Evolutionary conservation across 768 basidiomycete genomes (phyloP), one percentile per base, ranked within the genome.

Genomic region (Boletus tylopilopsis): DNA sequence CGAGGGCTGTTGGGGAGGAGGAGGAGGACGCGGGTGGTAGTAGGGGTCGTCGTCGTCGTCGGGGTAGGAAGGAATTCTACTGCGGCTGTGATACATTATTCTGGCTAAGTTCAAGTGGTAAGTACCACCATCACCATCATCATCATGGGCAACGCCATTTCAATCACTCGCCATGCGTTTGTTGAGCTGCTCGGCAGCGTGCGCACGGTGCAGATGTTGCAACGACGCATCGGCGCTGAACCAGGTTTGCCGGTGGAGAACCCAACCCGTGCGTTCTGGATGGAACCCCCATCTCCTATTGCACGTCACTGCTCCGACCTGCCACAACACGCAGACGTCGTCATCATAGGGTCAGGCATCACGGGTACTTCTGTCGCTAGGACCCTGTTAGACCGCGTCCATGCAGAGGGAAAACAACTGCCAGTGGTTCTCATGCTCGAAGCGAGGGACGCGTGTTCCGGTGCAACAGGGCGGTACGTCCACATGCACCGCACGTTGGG

Each of bases 261-360:
- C 45, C 77, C 85, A 1, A 78, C 76, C 0, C 62, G 66, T 10
- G 73, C 87, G 1, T 87, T 84, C 62, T 90, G 87, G 87, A 77
- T 76, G 35, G 57, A 70, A 10, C 83, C 84, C 0, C 68, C 70
- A 0, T 76, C 82, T 3, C 65, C 74, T 7, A 73, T 84, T 25
- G 69, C 80, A 8, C 76, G 74, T 0, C 41, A 67, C 43, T 47
- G 42, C 38, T 61, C 65, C 4, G 45, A 59, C 25, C 32, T 67
- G 19, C 67, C 67, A 5, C 59, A 59, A 0, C 67, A 81, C 46
- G 84, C 76, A 1, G 87, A 90, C 55, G 66, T 89, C 4, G 78
- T 88, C 22, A 72, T 90, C 43, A 77, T 90, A 46, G 88, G 88
- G 3, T 84, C 83, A n/a, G 88, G 88, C 0, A 85, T 90, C 50